phyloP scores from a whole-genome alignment of 371 early-diverging fungal genomes.

The Blakeslea trispora region DNA sequence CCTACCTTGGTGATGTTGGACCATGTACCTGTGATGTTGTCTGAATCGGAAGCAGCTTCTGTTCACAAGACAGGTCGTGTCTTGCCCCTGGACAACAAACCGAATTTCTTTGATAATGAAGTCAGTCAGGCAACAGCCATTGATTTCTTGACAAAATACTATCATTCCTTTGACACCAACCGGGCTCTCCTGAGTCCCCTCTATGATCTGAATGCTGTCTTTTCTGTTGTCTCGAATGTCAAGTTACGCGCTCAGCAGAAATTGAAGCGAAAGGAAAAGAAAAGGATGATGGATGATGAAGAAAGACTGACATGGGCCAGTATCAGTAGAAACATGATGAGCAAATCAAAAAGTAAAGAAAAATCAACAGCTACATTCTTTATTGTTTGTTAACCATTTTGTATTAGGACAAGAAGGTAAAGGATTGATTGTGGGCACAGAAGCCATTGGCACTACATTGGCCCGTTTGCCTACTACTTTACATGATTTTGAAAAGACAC shows the following conservation, averaged over 20 bases:
- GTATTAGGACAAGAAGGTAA: slow-evolving; percentile 38
- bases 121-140: slow-evolving; percentile 26
- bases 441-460: slow-evolving; percentile 40
- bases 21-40: slow-evolving; percentile 28
- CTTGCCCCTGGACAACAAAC: slow-evolving; percentile 32
- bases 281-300: slow-evolving; percentile 37
- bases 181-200: slow-evolving; percentile 20
- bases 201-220: slow-evolving; percentile 34
- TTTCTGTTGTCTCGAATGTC: slow-evolving; percentile 33
- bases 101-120: slow-evolving; percentile 40
- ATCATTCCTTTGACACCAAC: slow-evolving; percentile 34
- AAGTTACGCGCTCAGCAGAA: slow-evolving; percentile 33
- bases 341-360: slow-evolving; percentile 33
- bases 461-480: slow-evolving; percentile 47
- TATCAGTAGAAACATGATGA: slow-evolving; percentile 31
- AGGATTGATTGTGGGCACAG: slow-evolving; percentile 35
- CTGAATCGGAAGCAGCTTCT: slow-evolving; percentile 27
- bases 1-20: slow-evolving; percentile 58
- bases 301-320: slow-evolving; percentile 26
- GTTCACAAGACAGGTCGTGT: slow-evolving; percentile 35
- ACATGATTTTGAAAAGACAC: slow-evolving; percentile 41
- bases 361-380: not conserved
- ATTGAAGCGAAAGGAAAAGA: slow-evolving; percentile 36
- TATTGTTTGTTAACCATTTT: not conserved
- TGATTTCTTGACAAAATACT: slow-evolving; percentile 34